phyloP scores from a whole-genome alignment of 2,329 filamentous ascomycete genomes.

The Fusarium sp. region DNA sequence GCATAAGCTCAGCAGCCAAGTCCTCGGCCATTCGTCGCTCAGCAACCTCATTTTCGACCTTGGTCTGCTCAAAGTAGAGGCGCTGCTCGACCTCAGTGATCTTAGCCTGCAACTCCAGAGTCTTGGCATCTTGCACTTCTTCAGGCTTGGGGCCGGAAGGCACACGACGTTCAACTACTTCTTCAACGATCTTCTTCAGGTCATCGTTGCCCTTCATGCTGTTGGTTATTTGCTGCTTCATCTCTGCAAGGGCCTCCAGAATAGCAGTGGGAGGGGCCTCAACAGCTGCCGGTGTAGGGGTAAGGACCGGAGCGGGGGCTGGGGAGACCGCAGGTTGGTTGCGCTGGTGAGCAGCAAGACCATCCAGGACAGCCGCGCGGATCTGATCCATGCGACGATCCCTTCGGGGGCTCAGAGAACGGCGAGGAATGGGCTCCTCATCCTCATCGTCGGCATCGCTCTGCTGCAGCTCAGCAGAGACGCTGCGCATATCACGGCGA shows the following conservation, averaged over 20 bases:
- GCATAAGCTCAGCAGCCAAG: conserved; percentile 59
- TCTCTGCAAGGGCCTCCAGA: conserved; percentile 70
- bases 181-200: conserved; percentile 68
- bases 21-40: conserved; percentile 63
- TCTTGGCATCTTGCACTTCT: conserved; percentile 61
- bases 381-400: conserved; percentile 87
- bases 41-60: conserved; percentile 58
- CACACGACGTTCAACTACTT: conserved; percentile 66
- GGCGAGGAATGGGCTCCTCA: conserved; percentile 70
- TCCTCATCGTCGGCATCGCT: conserved; percentile 97
- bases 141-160: conserved; percentile 59
- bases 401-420: conserved; percentile 77
- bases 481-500: conserved; percentile 67
- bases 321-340: conserved; percentile 47
- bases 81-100: conserved; percentile 67
- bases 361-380: conserved; percentile 74
- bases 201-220: conserved; percentile 54
- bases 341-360: conserved; percentile 66
- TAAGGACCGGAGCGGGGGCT: conserved; percentile 22
- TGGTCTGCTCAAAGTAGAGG: conserved; percentile 57
- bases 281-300: conserved; percentile 1
- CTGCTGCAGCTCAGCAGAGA: conserved; percentile 73
- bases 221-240: conserved; percentile 59
- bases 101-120: conserved; percentile 66
- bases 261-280: conserved; percentile 54